Conservation (phyloP, 176 grass and related monocot genomes). For the Ensete glaucum region DNA sequence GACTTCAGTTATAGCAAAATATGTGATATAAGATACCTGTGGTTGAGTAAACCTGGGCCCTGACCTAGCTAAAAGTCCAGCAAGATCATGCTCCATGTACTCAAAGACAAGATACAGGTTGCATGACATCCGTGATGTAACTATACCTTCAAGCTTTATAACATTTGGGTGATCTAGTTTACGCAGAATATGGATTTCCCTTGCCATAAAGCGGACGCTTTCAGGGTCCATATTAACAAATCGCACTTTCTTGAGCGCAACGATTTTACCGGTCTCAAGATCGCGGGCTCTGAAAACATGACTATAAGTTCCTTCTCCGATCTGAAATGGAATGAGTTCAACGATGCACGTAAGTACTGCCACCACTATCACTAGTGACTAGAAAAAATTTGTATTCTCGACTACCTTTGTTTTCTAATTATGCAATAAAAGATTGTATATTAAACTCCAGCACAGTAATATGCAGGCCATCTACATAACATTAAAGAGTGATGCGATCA, state of each 20-base stretch:
- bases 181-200: slow-evolving; percentile 20
- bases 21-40: slow-evolving; percentile 1
- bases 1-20: too few species aligned
- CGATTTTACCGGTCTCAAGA: slow-evolving; percentile 12
- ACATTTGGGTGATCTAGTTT: slow-evolving; percentile 28
- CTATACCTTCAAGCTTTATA: slow-evolving; percentile 21
- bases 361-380: background rate
- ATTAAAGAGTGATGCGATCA: too few species aligned
- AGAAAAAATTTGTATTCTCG: background rate
- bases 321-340: slow-evolving; percentile 3
- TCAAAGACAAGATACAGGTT: slow-evolving; percentile 26
- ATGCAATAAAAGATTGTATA: too few species aligned
- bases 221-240: slow-evolving; percentile 18
- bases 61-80: slow-evolving; percentile 17
- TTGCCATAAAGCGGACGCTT: slow-evolving; percentile 19
- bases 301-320: slow-evolving; percentile 25
- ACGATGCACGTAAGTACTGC: background rate
- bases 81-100: slow-evolving; percentile 31
- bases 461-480: too few species aligned
- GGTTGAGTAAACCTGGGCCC: slow-evolving; percentile 16
- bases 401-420: background rate
- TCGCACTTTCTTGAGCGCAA: slow-evolving; percentile 26
- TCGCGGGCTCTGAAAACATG: slow-evolving; percentile 16
- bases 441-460: too few species aligned
- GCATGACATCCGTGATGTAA: slow-evolving; percentile 14